Evolutionary conservation across 768 basidiomycete genomes (phyloP).

Genomic region (Hortiboletus flavorubellus): DNA sequence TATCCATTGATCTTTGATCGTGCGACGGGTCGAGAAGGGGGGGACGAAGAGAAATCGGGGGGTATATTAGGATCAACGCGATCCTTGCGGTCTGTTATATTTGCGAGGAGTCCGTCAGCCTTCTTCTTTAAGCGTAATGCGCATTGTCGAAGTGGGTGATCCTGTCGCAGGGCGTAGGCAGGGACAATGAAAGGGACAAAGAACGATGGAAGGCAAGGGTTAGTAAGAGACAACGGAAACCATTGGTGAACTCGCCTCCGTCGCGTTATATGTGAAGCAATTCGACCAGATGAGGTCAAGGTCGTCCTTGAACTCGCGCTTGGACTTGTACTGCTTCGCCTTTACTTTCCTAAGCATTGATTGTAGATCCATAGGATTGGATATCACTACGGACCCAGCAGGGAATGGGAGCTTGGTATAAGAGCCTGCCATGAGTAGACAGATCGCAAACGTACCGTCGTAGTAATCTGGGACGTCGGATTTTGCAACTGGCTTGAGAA

Average conservation of each 20-base stretch:
- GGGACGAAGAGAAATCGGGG: slow-evolving; percentile 35
- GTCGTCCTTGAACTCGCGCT: slow-evolving; percentile 91
- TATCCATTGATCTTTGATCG: slow-evolving; percentile 46
- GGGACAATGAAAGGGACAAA: background rate
- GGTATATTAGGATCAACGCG: slow-evolving; percentile 70
- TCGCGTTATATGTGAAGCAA: slow-evolving; percentile 88
- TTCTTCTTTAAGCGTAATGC: slow-evolving; percentile 80
- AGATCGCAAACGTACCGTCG: slow-evolving; percentile 55
- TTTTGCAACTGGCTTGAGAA: slow-evolving; percentile 89
- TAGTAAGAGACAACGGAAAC: background rate
- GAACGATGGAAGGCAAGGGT: background rate
- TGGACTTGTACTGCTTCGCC: slow-evolving; percentile 86
- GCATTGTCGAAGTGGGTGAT: slow-evolving; percentile 82
- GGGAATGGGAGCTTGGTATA: background rate
- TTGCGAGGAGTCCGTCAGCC: slow-evolving; percentile 79
- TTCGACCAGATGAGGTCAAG: slow-evolving; percentile 97
- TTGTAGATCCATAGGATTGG: slow-evolving; percentile 92
- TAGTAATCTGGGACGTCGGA: slow-evolving; percentile 92
- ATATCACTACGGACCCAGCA: slow-evolving; percentile 61
- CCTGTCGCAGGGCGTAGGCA: slow-evolving; percentile 39
- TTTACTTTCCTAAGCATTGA: slow-evolving; percentile 95
- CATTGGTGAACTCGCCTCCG: slow-evolving; percentile 61
- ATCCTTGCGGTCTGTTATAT: slow-evolving; percentile 88
- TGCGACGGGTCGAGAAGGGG: slow-evolving; percentile 29
- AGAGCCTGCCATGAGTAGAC: background rate